Percentiles rank a stretch among this genome's conserved stretches.
Conservation (phyloP, 2,329 filamentous ascomycete species). For the Stachybotrys elegans region DNA sequence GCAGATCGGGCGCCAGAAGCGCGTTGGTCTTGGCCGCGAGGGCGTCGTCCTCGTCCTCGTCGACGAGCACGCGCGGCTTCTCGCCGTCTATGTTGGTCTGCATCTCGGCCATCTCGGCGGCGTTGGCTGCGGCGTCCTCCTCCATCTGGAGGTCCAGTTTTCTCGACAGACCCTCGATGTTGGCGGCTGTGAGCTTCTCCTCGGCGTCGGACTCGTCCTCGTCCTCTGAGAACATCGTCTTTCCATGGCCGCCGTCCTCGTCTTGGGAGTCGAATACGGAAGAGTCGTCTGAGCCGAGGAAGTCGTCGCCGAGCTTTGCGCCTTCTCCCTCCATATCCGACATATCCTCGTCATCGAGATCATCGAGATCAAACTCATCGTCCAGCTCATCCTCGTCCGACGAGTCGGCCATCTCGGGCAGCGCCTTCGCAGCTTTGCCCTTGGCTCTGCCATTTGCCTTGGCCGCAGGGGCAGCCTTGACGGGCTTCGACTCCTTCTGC, state of each 20-base stretch:
- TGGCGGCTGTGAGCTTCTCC: conserved; percentile 88
- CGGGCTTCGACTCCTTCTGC: conserved; percentile 20
- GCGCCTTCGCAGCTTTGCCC: conserved; percentile 27
- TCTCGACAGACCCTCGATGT: conserved; percentile 85
- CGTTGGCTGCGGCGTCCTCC: conserved; percentile 74
- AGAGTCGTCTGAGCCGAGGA: conserved; percentile 51
- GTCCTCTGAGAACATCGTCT: conserved; percentile 87
- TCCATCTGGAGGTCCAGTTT: conserved; percentile 76
- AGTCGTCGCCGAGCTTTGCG: conserved; percentile 49
- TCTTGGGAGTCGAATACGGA: conserved; percentile 71
- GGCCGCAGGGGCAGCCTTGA: conserved; percentile 22
- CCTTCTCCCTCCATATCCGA: conserved; percentile 34
- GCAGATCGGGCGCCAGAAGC: conserved; percentile 79
- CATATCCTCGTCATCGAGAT: conserved; percentile 37
- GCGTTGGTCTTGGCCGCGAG: conserved; percentile 53
- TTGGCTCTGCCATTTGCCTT: conserved; percentile 20
- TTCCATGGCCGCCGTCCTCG: conserved; percentile 44
- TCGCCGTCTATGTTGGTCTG: conserved; percentile 92
- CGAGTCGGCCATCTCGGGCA: conserved; percentile 39
- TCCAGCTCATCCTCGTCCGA: conserved; percentile 37
- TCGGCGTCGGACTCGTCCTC: conserved; percentile 84
- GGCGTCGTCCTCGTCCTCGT: conserved; percentile 58
- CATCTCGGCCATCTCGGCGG: conserved; percentile 81
- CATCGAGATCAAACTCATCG: conserved; percentile 39
- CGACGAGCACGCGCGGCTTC: conserved; percentile 60